Conservation (phyloP, 2,329 filamentous ascomycete species). For the Colletotrichum sidae region DNA sequence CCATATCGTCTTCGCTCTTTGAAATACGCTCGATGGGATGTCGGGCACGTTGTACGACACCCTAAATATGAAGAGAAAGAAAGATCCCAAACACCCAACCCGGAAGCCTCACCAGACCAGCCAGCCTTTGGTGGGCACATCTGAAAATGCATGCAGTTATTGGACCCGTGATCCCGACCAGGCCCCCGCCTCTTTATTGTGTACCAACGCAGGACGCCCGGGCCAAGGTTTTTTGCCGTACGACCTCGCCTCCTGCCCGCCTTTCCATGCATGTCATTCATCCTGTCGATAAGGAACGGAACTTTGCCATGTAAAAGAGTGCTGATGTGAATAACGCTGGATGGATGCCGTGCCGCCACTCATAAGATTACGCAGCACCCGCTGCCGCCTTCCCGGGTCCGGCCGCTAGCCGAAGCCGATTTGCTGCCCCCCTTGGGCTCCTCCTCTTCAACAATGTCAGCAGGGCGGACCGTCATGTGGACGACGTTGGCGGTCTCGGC, state of each 20-base stretch:
- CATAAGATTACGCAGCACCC: slow-evolving; percentile 66
- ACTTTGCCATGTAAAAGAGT: slow-evolving; percentile 8
- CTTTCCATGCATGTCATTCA: slow-evolving; percentile 27
- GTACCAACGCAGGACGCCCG: slow-evolving; percentile 12
- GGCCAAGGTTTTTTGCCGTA: background rate
- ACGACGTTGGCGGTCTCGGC: slow-evolving; percentile 82
- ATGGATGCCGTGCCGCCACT: slow-evolving; percentile 32
- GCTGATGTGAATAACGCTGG: background rate
- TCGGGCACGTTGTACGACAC: slow-evolving; percentile 31
- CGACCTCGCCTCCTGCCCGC: slow-evolving; percentile 6
- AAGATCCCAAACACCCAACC: slow-evolving; percentile 27
- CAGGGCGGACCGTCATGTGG: slow-evolving; percentile 93
- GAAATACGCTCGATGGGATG: slow-evolving; percentile 37
- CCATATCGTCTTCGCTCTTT: slow-evolving; percentile 39
- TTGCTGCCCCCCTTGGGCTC: slow-evolving; percentile 76
- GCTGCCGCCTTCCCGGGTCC: slow-evolving; percentile 53
- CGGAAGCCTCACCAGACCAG: slow-evolving; percentile 31
- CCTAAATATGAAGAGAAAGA: slow-evolving; percentile 36
- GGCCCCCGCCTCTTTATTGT: slow-evolving; percentile 11
- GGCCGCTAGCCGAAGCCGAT: slow-evolving; percentile 53
- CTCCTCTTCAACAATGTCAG: slow-evolving; percentile 85
- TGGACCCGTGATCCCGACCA: slow-evolving; percentile 7
- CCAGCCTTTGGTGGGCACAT: slow-evolving; percentile 30
- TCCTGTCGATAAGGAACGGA: slow-evolving; percentile 21
- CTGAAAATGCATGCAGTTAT: slow-evolving; percentile 30